Percentiles rank a stretch among this genome's conserved stretches.
phyloP scores from a whole-genome alignment of 495 filamentous ascomycete genomes.

The Daldinia loculata region DNA sequence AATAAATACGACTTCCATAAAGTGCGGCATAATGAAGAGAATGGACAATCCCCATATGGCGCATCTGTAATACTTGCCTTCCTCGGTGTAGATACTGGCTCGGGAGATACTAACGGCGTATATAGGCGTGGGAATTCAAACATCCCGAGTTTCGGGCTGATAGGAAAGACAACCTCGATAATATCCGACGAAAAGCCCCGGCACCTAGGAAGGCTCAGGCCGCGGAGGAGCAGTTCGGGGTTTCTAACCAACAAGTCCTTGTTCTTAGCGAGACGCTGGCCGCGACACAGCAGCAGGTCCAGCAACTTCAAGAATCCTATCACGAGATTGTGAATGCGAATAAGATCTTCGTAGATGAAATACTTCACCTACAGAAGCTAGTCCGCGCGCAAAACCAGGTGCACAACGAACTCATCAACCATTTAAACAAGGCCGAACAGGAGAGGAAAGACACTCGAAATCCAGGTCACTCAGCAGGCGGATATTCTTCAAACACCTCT shows the following conservation, averaged over 20 bases:
- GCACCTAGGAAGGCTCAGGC: slow-evolving; percentile 80
- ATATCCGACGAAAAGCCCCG: slow-evolving; percentile 94
- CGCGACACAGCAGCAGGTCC: slow-evolving; percentile 91
- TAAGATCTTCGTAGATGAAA: slow-evolving; percentile 84
- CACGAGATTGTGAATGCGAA: slow-evolving; percentile 86
- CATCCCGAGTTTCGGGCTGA: slow-evolving; percentile 96
- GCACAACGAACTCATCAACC: slow-evolving; percentile 59
- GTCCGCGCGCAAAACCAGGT: slow-evolving; percentile 75
- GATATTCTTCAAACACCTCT: slow-evolving; percentile 46
- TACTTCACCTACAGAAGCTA: slow-evolving; percentile 87
- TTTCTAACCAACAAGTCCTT: slow-evolving; percentile 81
- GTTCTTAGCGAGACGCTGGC: slow-evolving; percentile 86
- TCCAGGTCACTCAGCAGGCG: slow-evolving; percentile 52
- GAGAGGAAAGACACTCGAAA: slow-evolving; percentile 54
- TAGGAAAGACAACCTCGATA: slow-evolving; percentile 95
- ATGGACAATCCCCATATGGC: slow-evolving; percentile 88
- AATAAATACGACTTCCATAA: slow-evolving; percentile 99
- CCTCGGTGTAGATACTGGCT: neutral
- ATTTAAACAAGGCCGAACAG: slow-evolving; percentile 58
- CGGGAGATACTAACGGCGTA: slow-evolving; percentile 37
- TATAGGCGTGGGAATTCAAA: slow-evolving; percentile 95
- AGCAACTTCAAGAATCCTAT: slow-evolving; percentile 84
- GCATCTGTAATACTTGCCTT: slow-evolving; percentile 72
- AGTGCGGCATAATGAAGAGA: slow-evolving; percentile 96
- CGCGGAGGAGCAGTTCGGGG: slow-evolving; percentile 77